Percentiles rank a stretch among this genome's conserved stretches.
Evolutionary conservation across 345 rosid species (phyloP).

Genomic region (Salix koriyanagi): DNA sequence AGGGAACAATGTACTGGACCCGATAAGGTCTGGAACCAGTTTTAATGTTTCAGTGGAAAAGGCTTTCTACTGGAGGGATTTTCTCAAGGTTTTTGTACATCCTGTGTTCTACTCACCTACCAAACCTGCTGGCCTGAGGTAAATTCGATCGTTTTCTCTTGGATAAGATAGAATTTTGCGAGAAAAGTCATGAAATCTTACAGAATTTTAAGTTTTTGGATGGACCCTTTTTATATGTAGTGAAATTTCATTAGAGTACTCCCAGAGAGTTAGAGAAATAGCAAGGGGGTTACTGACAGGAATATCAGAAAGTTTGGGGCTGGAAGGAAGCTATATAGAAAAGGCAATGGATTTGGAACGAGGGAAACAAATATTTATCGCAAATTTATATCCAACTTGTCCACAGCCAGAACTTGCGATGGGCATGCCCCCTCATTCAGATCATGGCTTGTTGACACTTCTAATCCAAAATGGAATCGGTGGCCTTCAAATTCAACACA

Average conservation of each 20-base stretch:
- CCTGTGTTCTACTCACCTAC: constrained; percentile 42
- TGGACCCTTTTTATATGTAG: constrained; percentile 13
- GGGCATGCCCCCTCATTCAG: constrained; percentile 58
- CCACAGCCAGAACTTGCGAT: constrained; percentile 53
- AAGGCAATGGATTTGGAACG: constrained; percentile 25
- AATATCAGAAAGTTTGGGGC: constrained; percentile 48
- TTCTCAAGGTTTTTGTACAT: constrained; percentile 40
- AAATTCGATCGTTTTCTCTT: not conserved
- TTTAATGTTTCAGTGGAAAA: constrained; percentile 43
- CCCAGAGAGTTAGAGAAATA: constrained; percentile 27
- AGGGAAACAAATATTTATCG: constrained; percentile 26
- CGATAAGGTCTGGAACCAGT: constrained; percentile 54
- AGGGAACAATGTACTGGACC: constrained; percentile 48
- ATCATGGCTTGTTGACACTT: constrained; percentile 51
- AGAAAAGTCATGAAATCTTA: no score
- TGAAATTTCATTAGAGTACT: constrained; percentile 28
- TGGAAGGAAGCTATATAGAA: constrained; percentile 32
- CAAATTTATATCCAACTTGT: constrained; percentile 52
- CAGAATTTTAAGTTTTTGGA: no score
- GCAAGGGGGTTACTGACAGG: constrained; percentile 35
- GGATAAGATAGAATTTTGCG: no score
- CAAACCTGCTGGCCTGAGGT: constrained; percentile 48
- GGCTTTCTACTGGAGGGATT: constrained; percentile 50
- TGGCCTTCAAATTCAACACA: constrained; percentile 48
- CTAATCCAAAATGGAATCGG: constrained; percentile 36